These are phyloP conservation scores for Excoecaria agallocha DNA, from an alignment of 345 rosid species.

Conservation along the genomic window DNA sequence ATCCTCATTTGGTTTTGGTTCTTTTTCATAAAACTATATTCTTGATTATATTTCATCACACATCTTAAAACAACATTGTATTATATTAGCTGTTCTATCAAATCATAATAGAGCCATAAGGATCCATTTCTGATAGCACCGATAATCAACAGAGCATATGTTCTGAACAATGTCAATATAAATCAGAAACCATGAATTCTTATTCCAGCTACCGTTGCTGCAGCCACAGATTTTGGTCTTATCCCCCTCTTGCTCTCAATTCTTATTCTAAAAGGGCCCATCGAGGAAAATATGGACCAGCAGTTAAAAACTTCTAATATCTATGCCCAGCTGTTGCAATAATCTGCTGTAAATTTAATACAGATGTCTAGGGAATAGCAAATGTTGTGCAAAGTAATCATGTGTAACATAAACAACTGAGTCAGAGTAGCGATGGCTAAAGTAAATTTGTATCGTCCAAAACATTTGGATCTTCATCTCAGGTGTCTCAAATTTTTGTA, in stretches of 20 bases:
- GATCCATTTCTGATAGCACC: not conserved
- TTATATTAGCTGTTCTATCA: not conserved
- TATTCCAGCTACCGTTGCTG: not conserved
- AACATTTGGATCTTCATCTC: not conserved
- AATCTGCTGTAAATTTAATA: not conserved
- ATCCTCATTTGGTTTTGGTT: not conserved
- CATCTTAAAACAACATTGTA: not conserved
- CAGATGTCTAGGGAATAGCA: not conserved
- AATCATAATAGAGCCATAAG: not conserved
- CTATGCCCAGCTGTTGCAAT: slow-evolving; percentile 3
- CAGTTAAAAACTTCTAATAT: not conserved
- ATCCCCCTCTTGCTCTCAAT: not conserved
- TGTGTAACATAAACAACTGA: not conserved
- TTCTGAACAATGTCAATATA: not conserved
- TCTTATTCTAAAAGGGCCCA: not conserved
- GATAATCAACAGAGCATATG: not conserved
- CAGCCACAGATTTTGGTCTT: not conserved
- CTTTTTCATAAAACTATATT: not conserved
- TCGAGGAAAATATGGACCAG: not conserved
- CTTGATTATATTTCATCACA: not conserved
- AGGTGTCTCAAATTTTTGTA: not conserved
- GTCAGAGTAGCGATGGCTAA: not conserved
- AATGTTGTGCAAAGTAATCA: not conserved
- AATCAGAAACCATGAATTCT: not conserved
- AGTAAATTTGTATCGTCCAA: not conserved